A percentile compares a stretch with the other conserved stretches of the same genome.
phyloP scores from a whole-genome alignment of 805 yeast species.

The Wickerhamomyces xylosicus region DNA sequence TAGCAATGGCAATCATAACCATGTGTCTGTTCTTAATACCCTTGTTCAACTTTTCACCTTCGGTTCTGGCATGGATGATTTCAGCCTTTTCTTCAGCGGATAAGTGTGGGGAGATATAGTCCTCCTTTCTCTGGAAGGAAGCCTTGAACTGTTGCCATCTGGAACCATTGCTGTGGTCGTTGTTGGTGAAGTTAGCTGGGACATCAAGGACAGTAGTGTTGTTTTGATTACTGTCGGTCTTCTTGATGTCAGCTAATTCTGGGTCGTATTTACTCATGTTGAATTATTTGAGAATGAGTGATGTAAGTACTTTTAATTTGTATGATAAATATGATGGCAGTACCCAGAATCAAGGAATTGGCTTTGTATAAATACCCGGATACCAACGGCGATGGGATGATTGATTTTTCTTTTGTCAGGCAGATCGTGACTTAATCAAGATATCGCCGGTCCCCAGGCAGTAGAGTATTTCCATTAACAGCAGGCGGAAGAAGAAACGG shows the following conservation, averaged over 20 bases:
- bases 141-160: conserved; percentile 22
- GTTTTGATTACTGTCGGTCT: conserved; percentile 12
- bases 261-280: conserved; percentile 8
- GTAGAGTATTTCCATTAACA: no score
- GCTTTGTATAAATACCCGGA: background rate
- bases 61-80: conserved; percentile 11
- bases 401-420: background rate
- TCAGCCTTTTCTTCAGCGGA: conserved; percentile 30
- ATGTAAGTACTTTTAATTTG: background rate
- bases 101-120: conserved; percentile 27
- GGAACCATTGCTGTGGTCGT: conserved; percentile 1
- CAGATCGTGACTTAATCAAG: no score
- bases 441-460: background rate
- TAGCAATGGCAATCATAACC: conserved; percentile 67
- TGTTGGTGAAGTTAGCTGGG: conserved; percentile 10
- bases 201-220: conserved; percentile 14
- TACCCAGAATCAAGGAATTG: background rate
- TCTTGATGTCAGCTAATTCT: conserved; percentile 4
- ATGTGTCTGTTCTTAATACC: conserved; percentile 42
- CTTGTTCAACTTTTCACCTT: conserved; percentile 26
- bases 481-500: no score
- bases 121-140: conserved; percentile 23
- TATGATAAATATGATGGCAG: background rate
- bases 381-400: conserved; percentile 1
- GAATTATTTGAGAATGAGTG: background rate